A percentile compares a stretch with the other conserved stretches of the same genome.
phyloP scores from a whole-genome alignment of 306 rosid genomes.

The Prinsepia uniflora region DNA sequence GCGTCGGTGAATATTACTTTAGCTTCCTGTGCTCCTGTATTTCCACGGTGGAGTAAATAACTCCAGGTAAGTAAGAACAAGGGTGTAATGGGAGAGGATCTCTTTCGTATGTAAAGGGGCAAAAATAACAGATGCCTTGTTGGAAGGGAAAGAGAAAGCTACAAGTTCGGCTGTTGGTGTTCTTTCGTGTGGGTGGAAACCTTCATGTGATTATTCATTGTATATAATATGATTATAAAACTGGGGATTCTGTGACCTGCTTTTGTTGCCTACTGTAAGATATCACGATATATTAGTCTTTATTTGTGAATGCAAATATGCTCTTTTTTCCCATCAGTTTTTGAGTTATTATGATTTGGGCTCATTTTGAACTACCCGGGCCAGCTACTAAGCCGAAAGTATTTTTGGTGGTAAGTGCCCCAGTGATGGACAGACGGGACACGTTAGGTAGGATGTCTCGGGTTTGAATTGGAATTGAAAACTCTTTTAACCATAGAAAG shows the following conservation, averaged over 20 bases:
- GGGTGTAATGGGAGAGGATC: not conserved
- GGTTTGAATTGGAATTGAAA: no score
- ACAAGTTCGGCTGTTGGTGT: not conserved
- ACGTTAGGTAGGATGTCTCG: no score
- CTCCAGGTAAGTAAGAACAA: not conserved
- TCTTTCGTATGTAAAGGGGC: not conserved
- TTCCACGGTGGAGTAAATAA: not conserved
- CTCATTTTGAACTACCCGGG: no score
- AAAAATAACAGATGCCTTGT: not conserved
- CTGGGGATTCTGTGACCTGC: not conserved
- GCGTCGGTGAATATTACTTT: not conserved
- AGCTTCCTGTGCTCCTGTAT: not conserved
- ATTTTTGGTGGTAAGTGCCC: no score
- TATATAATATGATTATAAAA: not conserved
- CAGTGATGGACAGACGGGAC: no score
- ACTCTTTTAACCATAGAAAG: no score
- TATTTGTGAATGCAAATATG: no score
- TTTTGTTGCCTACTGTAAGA: not conserved
- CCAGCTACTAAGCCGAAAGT: no score
- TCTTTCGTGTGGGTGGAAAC: conserved; percentile 4
- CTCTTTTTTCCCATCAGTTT: no score
- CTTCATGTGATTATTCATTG: not conserved
- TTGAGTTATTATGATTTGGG: no score
- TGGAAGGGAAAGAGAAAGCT: not conserved
- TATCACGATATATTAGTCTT: no score